Evolutionary conservation across 768 basidiomycete species (phyloP).

Genomic region (Amanita thiersii): DNA sequence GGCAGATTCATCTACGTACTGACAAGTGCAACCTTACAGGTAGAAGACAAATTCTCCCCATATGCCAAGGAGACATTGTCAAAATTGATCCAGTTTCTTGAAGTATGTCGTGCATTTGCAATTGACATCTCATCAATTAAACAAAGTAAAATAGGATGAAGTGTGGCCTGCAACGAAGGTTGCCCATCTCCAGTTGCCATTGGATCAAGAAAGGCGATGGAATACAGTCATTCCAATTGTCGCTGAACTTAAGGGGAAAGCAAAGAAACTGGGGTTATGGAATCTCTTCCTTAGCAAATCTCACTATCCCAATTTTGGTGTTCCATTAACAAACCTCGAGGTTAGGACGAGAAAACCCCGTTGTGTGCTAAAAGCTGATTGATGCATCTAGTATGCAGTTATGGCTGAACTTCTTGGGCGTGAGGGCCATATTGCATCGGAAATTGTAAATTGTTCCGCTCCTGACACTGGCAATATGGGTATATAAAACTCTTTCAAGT

Average conservation of each 20-base stretch:
- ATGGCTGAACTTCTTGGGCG: conserved; percentile 96
- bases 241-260: conserved; percentile 80
- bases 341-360: conserved; percentile 29
- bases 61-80: conserved; percentile 82
- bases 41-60: conserved; percentile 90
- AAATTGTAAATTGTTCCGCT: conserved; percentile 89
- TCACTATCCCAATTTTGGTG: conserved; percentile 86
- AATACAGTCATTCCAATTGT: conserved; percentile 74
- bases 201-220: conserved; percentile 72
- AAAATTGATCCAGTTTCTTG: conserved; percentile 78
- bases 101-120: conserved; percentile 36
- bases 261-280: conserved; percentile 88
- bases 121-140: background rate
- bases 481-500: conserved; percentile 22
- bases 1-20: background rate
- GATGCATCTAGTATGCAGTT: conserved; percentile 68
- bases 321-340: conserved; percentile 90
- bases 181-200: conserved; percentile 76
- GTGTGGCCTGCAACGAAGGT: conserved; percentile 72
- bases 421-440: conserved; percentile 72
- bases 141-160: conserved; percentile 56
- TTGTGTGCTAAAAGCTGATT: background rate
- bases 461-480: conserved; percentile 99
- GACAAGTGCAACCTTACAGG: conserved; percentile 26
- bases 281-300: conserved; percentile 93